These are phyloP conservation scores for Aspergillus spinulosporus DNA, from an alignment of 2,329 filamentous ascomycete genomes.

Conservation along the genomic window DNA sequence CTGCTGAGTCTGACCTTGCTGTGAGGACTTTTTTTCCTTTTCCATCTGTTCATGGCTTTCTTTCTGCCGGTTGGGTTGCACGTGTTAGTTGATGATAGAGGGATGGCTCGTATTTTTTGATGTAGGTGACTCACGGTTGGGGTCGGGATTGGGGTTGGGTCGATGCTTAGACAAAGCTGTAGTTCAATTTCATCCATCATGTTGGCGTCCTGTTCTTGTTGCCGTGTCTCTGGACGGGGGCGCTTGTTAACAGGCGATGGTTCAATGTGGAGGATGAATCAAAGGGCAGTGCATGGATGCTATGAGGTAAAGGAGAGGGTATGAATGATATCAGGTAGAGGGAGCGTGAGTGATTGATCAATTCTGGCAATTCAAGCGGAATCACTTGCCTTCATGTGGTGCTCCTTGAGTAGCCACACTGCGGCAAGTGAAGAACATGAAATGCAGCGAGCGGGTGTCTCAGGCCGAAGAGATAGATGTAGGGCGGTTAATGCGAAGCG, in stretches of 20 bases:
- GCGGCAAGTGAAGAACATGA: not conserved
- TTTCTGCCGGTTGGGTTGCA: not conserved
- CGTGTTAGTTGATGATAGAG: not conserved
- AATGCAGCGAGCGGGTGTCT: not conserved
- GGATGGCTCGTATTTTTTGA: not conserved
- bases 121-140: conserved; percentile 15
- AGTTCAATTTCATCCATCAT: conserved; percentile 26
- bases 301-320: no score
- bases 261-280: no score
- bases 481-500: not conserved
- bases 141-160: conserved; percentile 10
- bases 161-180: conserved; percentile 21
- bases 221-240: not conserved
- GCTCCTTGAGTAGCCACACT: not conserved
- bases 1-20: not conserved
- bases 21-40: not conserved
- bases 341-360: not conserved
- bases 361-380: not conserved
- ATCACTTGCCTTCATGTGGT: not conserved
- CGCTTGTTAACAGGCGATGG: no score
- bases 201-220: not conserved
- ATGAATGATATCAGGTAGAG: no score
- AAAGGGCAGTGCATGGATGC: no score
- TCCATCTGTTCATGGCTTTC: not conserved
- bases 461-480: not conserved